These are phyloP conservation scores for Sarocladiaceae sp. DNA, from an alignment of 2,329 filamentous ascomycete species.

Conservation along the genomic window DNA sequence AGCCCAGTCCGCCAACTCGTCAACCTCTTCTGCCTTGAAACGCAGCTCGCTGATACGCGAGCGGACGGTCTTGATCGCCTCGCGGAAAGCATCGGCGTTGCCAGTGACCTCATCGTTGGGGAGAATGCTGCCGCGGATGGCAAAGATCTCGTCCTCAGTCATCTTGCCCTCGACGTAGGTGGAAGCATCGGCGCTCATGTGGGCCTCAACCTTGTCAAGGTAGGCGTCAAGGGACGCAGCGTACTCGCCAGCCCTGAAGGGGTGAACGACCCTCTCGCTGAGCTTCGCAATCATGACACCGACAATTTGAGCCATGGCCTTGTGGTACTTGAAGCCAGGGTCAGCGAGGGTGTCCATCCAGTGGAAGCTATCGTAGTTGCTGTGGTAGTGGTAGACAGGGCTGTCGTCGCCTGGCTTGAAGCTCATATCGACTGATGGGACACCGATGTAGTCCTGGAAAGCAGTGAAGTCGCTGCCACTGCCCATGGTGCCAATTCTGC, in stretches of 20 bases:
- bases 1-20: conserved; percentile 38
- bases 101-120: conserved; percentile 23
- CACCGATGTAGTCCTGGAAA: conserved; percentile 68
- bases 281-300: conserved; percentile 59
- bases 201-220: conserved; percentile 43
- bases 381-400: conserved; percentile 77
- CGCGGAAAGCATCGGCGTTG: conserved; percentile 33
- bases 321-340: conserved; percentile 60
- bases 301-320: conserved; percentile 61
- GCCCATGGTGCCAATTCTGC: conserved; percentile 60
- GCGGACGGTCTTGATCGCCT: conserved; percentile 34
- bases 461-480: conserved; percentile 72
- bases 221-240: conserved; percentile 51
- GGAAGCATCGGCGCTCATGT: background rate
- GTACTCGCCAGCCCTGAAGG: conserved; percentile 63
- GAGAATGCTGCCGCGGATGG: conserved; percentile 21
- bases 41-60: conserved; percentile 32
- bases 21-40: conserved; percentile 38
- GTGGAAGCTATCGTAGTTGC: conserved; percentile 84
- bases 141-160: conserved; percentile 26
- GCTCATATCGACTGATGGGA: conserved; percentile 61
- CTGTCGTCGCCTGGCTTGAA: conserved; percentile 43
- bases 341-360: conserved; percentile 88
- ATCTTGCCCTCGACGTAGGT: conserved; percentile 30
- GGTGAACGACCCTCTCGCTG: conserved; percentile 56